phyloP scores from a whole-genome alignment of 2,329 filamentous ascomycete genomes.

The Aspergillus terreus region DNA sequence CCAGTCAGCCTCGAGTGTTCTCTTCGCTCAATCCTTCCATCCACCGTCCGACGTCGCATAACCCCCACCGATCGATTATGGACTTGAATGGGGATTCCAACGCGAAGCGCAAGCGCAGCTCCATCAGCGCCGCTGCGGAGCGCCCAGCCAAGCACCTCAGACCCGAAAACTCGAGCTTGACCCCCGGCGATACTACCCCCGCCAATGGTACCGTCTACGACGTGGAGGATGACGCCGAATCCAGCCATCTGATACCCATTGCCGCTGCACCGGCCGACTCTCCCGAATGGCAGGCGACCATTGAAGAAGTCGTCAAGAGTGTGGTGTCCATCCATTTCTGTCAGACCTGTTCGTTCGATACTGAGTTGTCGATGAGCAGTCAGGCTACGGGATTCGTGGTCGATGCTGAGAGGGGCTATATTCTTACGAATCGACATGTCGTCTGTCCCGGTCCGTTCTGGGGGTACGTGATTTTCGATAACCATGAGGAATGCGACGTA shows the following conservation, averaged over 20 bases:
- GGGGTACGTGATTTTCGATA: slow-evolving; percentile 98
- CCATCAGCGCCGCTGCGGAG: slow-evolving; percentile 46
- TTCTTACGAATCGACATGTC: slow-evolving; percentile 86
- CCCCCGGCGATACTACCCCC: slow-evolving; percentile 39
- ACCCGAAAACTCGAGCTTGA: slow-evolving; percentile 41
- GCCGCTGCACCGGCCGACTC: slow-evolving; percentile 58
- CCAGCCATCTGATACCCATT: slow-evolving; percentile 42
- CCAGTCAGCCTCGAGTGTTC: slow-evolving; percentile 4
- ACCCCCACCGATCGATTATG: slow-evolving; percentile 33
- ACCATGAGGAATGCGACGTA: slow-evolving; percentile 93
- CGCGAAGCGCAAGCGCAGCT: slow-evolving; percentile 55
- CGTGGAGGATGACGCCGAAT: slow-evolving; percentile 45
- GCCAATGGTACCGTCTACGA: slow-evolving; percentile 44
- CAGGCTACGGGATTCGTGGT: slow-evolving; percentile 98
- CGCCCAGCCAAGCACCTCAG: slow-evolving; percentile 55
- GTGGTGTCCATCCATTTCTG: slow-evolving; percentile 99
- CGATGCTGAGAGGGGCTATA: slow-evolving; percentile 86
- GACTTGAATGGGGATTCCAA: slow-evolving; percentile 48
- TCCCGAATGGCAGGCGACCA: slow-evolving; percentile 91
- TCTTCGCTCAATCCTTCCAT: slow-evolving; percentile 5
- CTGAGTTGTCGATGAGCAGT: slow-evolving; percentile 87
- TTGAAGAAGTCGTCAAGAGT: slow-evolving; percentile 88
- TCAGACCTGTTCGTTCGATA: slow-evolving; percentile 96
- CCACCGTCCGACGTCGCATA: slow-evolving; percentile 7
- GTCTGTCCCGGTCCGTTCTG: slow-evolving; percentile 95